Evolutionary conservation across 169 alveolate genomes (phyloP).

Genomic region (Theileria orientalis): DNA sequence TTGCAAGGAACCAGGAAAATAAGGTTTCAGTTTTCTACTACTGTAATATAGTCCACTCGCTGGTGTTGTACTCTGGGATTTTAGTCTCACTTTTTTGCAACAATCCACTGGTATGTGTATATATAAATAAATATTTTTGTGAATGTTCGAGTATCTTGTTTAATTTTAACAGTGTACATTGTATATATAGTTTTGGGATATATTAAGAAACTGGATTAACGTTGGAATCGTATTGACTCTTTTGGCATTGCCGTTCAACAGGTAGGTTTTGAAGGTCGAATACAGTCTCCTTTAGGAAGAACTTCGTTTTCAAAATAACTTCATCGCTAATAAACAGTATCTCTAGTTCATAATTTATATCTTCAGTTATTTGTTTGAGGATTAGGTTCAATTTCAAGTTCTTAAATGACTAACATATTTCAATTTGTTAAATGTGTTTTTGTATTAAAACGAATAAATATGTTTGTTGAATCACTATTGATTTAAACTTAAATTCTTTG

Average conservation of each 20-base stretch:
- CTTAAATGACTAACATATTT: neutral
- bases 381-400: neutral
- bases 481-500: neutral
- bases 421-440: neutral
- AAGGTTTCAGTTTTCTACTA: slow-evolving; percentile 4
- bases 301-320: slow-evolving; percentile 6
- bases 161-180: neutral
- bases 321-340: slow-evolving; percentile 29
- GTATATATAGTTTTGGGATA: slow-evolving; percentile 40
- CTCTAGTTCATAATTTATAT: neutral
- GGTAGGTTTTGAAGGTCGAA: slow-evolving; percentile 4
- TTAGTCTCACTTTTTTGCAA: slow-evolving; percentile 6
- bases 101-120: neutral
- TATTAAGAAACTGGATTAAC: slow-evolving; percentile 48
- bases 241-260: slow-evolving; percentile 23
- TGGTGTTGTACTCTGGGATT: slow-evolving; percentile 5
- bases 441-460: neutral
- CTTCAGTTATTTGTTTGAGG: slow-evolving; percentile 27
- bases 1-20: neutral
- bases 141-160: neutral
- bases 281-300: slow-evolving; percentile 6
- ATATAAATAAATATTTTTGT: neutral
- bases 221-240: slow-evolving; percentile 48
- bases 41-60: neutral
- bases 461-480: neutral